These are phyloP conservation scores for Moesziomyces sp. DNA, from an alignment of 1,284 basidiomycete species.

Conservation along the genomic window DNA sequence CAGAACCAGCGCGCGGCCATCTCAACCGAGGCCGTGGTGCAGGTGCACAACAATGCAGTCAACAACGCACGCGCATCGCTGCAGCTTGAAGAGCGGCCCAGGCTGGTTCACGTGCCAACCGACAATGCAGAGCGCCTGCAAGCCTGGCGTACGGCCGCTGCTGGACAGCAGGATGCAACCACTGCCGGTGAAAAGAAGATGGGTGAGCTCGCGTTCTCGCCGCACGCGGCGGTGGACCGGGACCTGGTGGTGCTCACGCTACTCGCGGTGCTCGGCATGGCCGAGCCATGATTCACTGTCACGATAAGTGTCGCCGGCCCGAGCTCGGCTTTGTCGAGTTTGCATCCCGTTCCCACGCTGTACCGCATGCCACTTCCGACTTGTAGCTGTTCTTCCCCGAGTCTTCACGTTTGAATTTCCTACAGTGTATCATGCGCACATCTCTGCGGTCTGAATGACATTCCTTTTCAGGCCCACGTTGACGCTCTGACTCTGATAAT, in stretches of 20 bases:
- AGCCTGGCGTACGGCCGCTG: background rate
- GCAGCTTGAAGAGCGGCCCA: constrained; percentile 15
- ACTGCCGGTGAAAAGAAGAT: constrained; percentile 10
- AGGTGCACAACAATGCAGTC: constrained; percentile 44
- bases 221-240: constrained; percentile 10
- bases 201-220: constrained; percentile 22
- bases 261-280: constrained; percentile 36
- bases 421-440: too few species aligned
- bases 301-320: background rate
- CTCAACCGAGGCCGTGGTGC: constrained; percentile 38
- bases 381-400: too few species aligned
- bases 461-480: too few species aligned
- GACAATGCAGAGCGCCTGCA: background rate
- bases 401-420: too few species aligned
- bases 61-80: constrained; percentile 32
- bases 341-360: background rate
- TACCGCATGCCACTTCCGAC: background rate
- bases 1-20: constrained; percentile 37
- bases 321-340: background rate
- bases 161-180: constrained; percentile 3
- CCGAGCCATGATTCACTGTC: constrained; percentile 4
- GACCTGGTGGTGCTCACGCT: constrained; percentile 33
- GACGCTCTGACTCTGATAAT: too few species aligned
- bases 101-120: background rate
- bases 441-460: too few species aligned